Evolutionary conservation across 2,329 filamentous ascomycete genomes (phyloP).

Genomic region (Aspergillus quadrilineatus): DNA sequence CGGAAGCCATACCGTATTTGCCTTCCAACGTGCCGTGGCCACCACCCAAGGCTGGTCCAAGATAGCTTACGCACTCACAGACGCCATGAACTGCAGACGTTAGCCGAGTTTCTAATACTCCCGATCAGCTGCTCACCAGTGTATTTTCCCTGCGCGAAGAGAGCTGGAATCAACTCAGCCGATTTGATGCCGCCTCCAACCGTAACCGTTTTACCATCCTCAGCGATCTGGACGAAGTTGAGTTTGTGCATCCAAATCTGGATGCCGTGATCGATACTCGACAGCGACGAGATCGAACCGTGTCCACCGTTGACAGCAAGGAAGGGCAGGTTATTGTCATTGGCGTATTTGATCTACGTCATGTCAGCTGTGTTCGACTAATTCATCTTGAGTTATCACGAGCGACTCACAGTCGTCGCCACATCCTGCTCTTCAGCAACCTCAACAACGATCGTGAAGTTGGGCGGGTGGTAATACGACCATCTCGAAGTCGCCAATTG

Average conservation of each 20-base stretch:
- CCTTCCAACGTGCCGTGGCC: conserved; percentile 58
- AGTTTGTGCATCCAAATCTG: conserved; percentile 31
- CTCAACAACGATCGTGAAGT: conserved; percentile 17
- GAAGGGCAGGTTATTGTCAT: conserved; percentile 12
- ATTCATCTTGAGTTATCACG: no score
- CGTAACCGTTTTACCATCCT: conserved; percentile 47
- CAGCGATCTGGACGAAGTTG: conserved; percentile 29
- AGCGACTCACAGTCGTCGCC: conserved; percentile 9
- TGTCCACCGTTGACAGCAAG: conserved; percentile 17
- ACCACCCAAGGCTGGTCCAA: conserved; percentile 56
- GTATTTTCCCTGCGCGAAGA: conserved; percentile 54
- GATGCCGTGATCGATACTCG: conserved; percentile 14
- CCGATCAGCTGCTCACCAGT: conserved; percentile 28
- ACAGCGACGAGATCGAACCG: conserved; percentile 10
- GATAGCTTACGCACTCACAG: conserved; percentile 52
- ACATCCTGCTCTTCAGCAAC: conserved; percentile 16
- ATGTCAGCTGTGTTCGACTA: background rate
- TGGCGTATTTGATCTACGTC: conserved; percentile 17
- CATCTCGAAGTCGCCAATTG: conserved; percentile 12
- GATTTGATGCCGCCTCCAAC: conserved; percentile 51
- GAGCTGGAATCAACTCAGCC: conserved; percentile 46
- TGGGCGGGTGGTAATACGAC: conserved; percentile 12
- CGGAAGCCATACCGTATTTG: conserved; percentile 52
- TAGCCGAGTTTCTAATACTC: background rate
- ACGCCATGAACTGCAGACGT: conserved; percentile 43